Evolutionary conservation across 805 yeast genomes (phyloP).

Genomic region (Candida boidinii): DNA sequence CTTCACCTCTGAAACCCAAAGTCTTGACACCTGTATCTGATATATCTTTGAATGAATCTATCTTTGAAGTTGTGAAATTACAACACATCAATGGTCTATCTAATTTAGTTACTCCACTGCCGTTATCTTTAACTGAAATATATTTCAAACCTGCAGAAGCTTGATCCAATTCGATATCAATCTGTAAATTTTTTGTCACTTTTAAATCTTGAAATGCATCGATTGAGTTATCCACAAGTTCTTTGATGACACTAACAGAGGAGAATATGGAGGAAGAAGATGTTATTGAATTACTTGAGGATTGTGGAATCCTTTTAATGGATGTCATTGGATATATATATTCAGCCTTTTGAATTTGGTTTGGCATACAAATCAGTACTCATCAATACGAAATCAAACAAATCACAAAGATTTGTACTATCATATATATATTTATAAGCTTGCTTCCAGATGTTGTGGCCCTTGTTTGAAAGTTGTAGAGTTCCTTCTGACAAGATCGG

Average conservation of each 20-base stretch:
- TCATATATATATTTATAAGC: no score
- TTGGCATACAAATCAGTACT: no score
- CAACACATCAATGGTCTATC: slow-evolving; percentile 28
- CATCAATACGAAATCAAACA: no score
- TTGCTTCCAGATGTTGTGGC: no score
- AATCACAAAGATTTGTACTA: no score
- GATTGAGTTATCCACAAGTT: slow-evolving; percentile 31
- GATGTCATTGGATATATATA: no score
- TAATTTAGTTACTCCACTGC: slow-evolving; percentile 24
- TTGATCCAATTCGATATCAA: slow-evolving; percentile 29
- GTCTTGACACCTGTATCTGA: slow-evolving; percentile 19
- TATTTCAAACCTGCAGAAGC: slow-evolving; percentile 27
- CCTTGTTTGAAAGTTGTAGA: no score
- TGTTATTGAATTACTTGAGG: slow-evolving; percentile 13
- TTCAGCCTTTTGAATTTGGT: no score
- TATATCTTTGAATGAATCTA: slow-evolving; percentile 22
- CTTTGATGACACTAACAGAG: slow-evolving; percentile 29
- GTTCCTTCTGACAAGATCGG: no score
- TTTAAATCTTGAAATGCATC: slow-evolving; percentile 22
- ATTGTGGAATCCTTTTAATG: slow-evolving; percentile 15
- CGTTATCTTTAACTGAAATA: slow-evolving; percentile 29
- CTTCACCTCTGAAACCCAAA: slow-evolving; percentile 45
- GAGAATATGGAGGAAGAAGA: slow-evolving; percentile 25
- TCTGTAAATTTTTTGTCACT: slow-evolving; percentile 11
- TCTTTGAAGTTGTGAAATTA: slow-evolving; percentile 35